Evolutionary conservation across 257 asterid species (phyloP).

Genomic region (Ehretia macrophylla): DNA sequence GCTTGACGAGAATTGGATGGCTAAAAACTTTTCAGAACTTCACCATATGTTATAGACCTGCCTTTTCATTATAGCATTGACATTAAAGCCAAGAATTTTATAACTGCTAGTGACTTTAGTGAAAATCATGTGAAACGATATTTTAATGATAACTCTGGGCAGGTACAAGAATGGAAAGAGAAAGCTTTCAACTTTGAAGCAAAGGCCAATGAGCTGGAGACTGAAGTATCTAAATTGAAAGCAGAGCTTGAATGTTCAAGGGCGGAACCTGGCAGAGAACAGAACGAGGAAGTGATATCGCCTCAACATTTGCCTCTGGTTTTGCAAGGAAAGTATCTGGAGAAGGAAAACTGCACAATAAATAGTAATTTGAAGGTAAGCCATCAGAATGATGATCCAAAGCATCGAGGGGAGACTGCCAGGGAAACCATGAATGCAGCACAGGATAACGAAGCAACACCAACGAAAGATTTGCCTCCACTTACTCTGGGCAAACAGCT

Average conservation of each 20-base stretch:
- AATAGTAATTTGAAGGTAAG: conserved; percentile 20
- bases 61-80: too few relatives aligned
- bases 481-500: conserved; percentile 65
- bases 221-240: conserved; percentile 29
- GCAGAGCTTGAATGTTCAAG: conserved; percentile 32
- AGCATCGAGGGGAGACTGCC: conserved; percentile 2
- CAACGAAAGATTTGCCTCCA: conserved; percentile 26
- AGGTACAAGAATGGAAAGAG: conserved; percentile 81
- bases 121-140: not conserved
- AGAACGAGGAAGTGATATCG: conserved; percentile 1
- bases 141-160: not conserved
- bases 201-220: conserved; percentile 41
- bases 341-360: conserved; percentile 26
- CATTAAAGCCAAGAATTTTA: too few relatives aligned
- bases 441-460: conserved; percentile 9
- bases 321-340: conserved; percentile 35
- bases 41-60: too few relatives aligned
- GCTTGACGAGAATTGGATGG: too few relatives aligned
- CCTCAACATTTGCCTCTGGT: conserved; percentile 16
- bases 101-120: too few relatives aligned
- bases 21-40: too few relatives aligned
- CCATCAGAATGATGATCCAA: conserved; percentile 5
- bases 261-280: conserved; percentile 4
- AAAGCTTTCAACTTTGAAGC: conserved; percentile 43
- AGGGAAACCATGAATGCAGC: conserved; percentile 4